A percentile compares a stretch with the other conserved stretches of the same genome.
Conservation (phyloP, 2,329 filamentous ascomycete genomes). For the Tolypocladium tundrense region DNA sequence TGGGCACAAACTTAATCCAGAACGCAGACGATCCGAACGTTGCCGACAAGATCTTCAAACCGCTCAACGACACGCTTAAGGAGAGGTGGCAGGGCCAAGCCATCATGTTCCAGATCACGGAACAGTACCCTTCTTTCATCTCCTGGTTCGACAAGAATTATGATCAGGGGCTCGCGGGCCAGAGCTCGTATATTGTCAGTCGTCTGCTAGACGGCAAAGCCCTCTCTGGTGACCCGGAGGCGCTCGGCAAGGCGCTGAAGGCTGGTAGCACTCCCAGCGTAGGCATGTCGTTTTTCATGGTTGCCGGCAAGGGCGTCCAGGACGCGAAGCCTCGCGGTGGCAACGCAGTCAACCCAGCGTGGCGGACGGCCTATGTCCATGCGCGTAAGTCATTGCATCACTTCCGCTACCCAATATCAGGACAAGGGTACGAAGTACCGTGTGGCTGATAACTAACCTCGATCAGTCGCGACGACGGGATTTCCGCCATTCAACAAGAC, state of each 20-base stretch:
- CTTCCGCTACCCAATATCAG: background rate
- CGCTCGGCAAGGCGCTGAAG: slow-evolving; percentile 26
- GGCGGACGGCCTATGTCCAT: slow-evolving; percentile 35
- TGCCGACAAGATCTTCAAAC: slow-evolving; percentile 18
- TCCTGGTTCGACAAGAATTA: slow-evolving; percentile 25
- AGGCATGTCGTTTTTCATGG: slow-evolving; percentile 23
- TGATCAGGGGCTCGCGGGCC: slow-evolving; percentile 24
- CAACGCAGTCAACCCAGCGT: slow-evolving; percentile 39
- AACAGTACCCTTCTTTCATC: slow-evolving; percentile 22
- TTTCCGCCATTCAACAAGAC: slow-evolving; percentile 23
- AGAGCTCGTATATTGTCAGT: slow-evolving; percentile 27
- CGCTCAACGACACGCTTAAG: slow-evolving; percentile 26
- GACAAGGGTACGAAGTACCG: too few relatives aligned
- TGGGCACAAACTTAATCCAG: slow-evolving; percentile 22
- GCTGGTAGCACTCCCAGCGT: slow-evolving; percentile 17
- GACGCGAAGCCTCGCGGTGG: slow-evolving; percentile 32
- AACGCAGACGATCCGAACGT: slow-evolving; percentile 19
- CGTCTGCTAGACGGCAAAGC: slow-evolving; percentile 29
- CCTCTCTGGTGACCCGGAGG: slow-evolving; percentile 22
- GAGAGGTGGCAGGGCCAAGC: slow-evolving; percentile 22
- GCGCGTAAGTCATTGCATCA: slow-evolving; percentile 19
- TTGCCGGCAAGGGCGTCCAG: slow-evolving; percentile 33
- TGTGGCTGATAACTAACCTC: too few relatives aligned
- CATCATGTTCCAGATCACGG: slow-evolving; percentile 6
- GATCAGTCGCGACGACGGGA: slow-evolving; percentile 13